phyloP scores from a whole-genome alignment of 352 stramenopile genomes.

The Phytopythium montanum region DNA sequence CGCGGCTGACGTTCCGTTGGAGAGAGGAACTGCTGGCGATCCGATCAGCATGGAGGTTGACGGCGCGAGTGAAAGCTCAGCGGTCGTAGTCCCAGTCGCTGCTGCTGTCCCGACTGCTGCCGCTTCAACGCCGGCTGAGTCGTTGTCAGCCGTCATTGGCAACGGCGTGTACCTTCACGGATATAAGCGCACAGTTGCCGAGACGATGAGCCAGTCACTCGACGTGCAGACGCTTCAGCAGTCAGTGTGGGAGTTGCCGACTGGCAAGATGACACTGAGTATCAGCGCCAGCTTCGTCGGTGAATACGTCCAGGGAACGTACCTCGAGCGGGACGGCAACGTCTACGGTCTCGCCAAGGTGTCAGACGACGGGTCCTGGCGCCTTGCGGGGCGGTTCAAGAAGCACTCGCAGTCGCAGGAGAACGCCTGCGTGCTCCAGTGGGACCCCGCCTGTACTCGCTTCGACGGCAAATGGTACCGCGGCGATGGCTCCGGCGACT shows the following conservation, averaged over 20 bases:
- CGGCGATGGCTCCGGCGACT: constrained; percentile 75
- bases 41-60: constrained; percentile 42
- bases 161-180: constrained; percentile 45
- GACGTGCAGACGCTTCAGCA: constrained; percentile 25
- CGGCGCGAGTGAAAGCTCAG: constrained; percentile 1
- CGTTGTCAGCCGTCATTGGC: constrained; percentile 19
- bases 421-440: constrained; percentile 68
- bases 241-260: constrained; percentile 69
- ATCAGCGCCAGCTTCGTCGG: constrained; percentile 44
- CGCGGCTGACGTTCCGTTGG: constrained; percentile 13
- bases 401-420: constrained; percentile 62
- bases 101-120: constrained; percentile 2
- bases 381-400: constrained; percentile 67
- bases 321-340: constrained; percentile 66
- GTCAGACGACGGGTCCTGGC: constrained; percentile 52
- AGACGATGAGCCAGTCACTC: constrained; percentile 28
- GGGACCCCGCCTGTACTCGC: constrained; percentile 42
- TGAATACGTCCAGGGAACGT: constrained; percentile 71
- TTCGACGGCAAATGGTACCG: constrained; percentile 87
- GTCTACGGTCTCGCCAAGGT: constrained; percentile 52
- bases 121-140: constrained; percentile 9
- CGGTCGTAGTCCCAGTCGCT: constrained; percentile 5
- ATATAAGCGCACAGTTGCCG: constrained; percentile 44
- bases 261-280: constrained; percentile 44
- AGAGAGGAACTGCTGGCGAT: constrained; percentile 12